Evolutionary conservation across 2,329 filamentous ascomycete genomes (phyloP), one percentile per base, ranked within the genome.

Genomic region (Alternaria arborescens): DNA sequence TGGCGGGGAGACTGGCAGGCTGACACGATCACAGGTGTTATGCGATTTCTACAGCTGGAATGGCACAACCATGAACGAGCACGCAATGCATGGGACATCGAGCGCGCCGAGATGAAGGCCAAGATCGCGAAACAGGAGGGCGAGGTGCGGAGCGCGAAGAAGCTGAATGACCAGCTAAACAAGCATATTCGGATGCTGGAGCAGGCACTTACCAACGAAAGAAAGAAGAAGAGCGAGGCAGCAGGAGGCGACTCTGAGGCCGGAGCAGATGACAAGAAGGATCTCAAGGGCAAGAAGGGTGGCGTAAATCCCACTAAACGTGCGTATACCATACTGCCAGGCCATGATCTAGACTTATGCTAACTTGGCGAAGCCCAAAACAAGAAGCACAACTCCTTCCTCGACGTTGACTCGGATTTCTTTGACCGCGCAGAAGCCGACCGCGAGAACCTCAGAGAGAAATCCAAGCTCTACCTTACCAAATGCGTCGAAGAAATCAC

Each of bases 11-110:
- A 43, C 28, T 36, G 26, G 36, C 52, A 48, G 53, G 61, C 69
- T 77, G 61, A 76, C 60, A 58, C 40, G 32, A 16, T 28, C 55
- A 34, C 70, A 95, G 92, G 95, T 76, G 95, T 99, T 38, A 99
- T 99, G 95, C 94, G 95, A 80, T 99, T 99, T 79, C 88, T 99
- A 40, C 95, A 99, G 82, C 95, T 95, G 48, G 94, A 99, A 87
- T 99, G 95, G 95, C 95, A 99, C 81, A 91, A 93, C 70, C 94
- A 99, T 80, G 95, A 99, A 82, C 91, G 95, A 81, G 95, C 97
- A 77, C 89, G 95, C 72, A 99, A 99, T 81, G 90, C 93, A 38
- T 99, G 95, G 95, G 95, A 99, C 80, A 99, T 99, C 77, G 95
- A 99, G 81, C 90, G 93, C 76, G 95, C 97, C 73, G 95, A 99